phyloP scores from a whole-genome alignment of 305 asterid species.

The Fraxinus floribunda region DNA sequence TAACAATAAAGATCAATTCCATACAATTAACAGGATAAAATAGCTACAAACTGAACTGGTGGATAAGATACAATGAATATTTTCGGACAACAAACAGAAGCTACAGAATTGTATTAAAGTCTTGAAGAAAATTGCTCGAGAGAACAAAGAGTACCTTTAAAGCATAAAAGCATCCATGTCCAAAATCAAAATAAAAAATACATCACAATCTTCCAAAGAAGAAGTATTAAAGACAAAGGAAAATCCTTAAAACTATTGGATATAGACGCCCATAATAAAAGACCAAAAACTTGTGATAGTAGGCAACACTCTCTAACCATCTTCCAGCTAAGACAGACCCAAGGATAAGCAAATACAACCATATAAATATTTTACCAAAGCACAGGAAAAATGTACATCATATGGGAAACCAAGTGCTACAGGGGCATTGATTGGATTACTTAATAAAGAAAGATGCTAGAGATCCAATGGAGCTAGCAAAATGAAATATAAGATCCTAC shows the following conservation, averaged over 20 bases:
- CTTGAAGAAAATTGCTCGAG: not conserved
- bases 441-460: not conserved
- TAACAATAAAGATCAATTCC: constrained; percentile 6
- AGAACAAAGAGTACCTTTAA: not conserved
- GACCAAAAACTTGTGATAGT: not conserved
- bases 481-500: not conserved
- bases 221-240: not conserved
- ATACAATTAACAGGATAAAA: constrained; percentile 16
- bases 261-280: not conserved
- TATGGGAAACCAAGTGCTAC: not conserved
- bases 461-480: not conserved
- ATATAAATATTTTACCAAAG: not conserved
- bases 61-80: not conserved
- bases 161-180: not conserved
- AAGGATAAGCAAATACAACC: not conserved
- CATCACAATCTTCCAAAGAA: not conserved
- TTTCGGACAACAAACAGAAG: not conserved
- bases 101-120: not conserved
- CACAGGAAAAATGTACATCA: not conserved
- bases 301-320: not conserved
- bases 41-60: not conserved
- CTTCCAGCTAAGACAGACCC: not conserved
- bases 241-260: not conserved
- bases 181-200: not conserved
- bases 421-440: constrained; percentile 1